Evolutionary conservation across 768 basidiomycete species (phyloP).

Genomic region (Cantharellus cinnabarinus): DNA sequence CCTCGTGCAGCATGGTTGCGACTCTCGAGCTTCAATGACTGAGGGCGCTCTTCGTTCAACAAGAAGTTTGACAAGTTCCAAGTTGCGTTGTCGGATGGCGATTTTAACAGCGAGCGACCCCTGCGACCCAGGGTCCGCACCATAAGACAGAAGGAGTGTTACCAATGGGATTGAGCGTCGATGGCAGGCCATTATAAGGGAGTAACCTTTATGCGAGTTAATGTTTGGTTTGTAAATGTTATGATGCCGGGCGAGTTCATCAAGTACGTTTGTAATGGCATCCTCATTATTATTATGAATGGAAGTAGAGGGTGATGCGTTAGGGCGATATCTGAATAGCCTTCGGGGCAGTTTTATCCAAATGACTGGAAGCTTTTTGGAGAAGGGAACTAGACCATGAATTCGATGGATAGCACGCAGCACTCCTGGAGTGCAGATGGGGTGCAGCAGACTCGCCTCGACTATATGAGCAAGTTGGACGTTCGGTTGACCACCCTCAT

Average conservation of each 20-base stretch:
- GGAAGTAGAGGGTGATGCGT: constrained; percentile 34
- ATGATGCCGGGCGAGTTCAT: constrained; percentile 16
- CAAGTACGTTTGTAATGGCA: constrained; percentile 12
- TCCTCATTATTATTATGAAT: constrained; percentile 18
- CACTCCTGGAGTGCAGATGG: constrained; percentile 21
- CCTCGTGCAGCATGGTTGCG: not conserved
- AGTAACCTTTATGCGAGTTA: constrained; percentile 63
- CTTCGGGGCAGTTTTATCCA: not conserved
- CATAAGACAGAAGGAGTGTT: constrained; percentile 44
- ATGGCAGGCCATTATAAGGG: constrained; percentile 58
- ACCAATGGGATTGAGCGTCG: constrained; percentile 44
- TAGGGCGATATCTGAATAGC: constrained; percentile 29
- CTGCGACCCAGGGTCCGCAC: constrained; percentile 48
- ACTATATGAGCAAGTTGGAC: constrained; percentile 10
- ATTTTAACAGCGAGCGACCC: constrained; percentile 45
- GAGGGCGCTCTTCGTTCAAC: constrained; percentile 30
- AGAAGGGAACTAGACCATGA: not conserved
- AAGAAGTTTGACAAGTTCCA: constrained; percentile 51
- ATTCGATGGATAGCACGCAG: constrained; percentile 27
- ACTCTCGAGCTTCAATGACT: not conserved
- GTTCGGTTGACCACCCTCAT: not conserved
- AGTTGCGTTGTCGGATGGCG: constrained; percentile 52
- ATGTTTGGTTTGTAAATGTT: constrained; percentile 24
- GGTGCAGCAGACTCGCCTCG: constrained; percentile 24
- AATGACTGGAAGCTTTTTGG: not conserved